Conservation (phyloP, 2,329 filamentous ascomycete species). For the Penicillium brasilianum region DNA sequence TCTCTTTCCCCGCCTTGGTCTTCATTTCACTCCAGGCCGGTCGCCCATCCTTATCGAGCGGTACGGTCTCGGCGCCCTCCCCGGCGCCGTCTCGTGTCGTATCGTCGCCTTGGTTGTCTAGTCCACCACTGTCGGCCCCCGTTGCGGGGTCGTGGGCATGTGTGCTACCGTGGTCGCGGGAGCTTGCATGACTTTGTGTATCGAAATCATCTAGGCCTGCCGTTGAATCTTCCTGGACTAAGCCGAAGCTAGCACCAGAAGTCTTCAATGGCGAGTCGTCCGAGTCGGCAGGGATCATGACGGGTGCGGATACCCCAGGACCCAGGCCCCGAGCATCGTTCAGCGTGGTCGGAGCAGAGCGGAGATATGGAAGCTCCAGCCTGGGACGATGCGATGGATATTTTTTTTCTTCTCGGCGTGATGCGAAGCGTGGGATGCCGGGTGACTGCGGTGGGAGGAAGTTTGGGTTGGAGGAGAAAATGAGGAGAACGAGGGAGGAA, state of each 20-base stretch:
- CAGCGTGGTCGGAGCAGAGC: constrained; percentile 18
- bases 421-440: constrained; percentile 1
- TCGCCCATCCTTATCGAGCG: constrained; percentile 58
- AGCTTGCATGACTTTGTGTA: constrained; percentile 43
- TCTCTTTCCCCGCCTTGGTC: constrained; percentile 92
- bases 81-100: constrained; percentile 27
- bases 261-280: constrained; percentile 38
- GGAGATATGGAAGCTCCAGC: constrained; percentile 12
- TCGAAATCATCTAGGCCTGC: constrained; percentile 41
- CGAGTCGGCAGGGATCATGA: constrained; percentile 46
- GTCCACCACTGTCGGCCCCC: constrained; percentile 25
- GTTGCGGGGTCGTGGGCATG: constrained; percentile 31
- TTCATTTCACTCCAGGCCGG: constrained; percentile 81
- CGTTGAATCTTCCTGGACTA: constrained; percentile 35
- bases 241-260: constrained; percentile 30
- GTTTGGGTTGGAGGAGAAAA: constrained; percentile 23
- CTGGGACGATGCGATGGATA: constrained; percentile 19
- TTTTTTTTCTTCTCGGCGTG: constrained; percentile 7
- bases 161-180: constrained; percentile 40
- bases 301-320: constrained; percentile 44
- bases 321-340: constrained; percentile 42
- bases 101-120: constrained; percentile 30
- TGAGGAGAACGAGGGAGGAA: constrained; percentile 20
- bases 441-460: constrained; percentile 15
- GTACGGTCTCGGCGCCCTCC: constrained; percentile 27